Evolutionary conservation across 345 rosid species (phyloP).

Genomic region (Euphorbia lathyris): DNA sequence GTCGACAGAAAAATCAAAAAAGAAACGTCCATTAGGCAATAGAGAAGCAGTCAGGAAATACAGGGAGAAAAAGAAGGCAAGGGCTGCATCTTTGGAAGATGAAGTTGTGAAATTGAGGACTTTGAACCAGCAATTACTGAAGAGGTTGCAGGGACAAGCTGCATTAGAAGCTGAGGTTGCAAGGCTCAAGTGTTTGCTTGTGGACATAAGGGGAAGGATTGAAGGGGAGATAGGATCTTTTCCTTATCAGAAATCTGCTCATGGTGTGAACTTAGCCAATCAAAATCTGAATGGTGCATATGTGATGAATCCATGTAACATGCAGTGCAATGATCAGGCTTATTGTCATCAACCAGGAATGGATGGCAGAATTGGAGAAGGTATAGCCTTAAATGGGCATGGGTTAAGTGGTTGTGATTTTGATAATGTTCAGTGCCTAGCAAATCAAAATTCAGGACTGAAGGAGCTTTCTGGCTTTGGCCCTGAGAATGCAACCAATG

Average conservation of each 20-base stretch:
- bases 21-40: slow-evolving; percentile 78
- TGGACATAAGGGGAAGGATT: slow-evolving; percentile 89
- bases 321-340: slow-evolving; percentile 66
- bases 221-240: slow-evolving; percentile 97
- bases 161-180: slow-evolving; percentile 83
- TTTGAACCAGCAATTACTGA: slow-evolving; percentile 77
- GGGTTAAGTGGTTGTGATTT: slow-evolving; percentile 57
- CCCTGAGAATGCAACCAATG: slow-evolving; percentile 38
- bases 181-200: slow-evolving; percentile 95
- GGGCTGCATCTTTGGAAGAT: slow-evolving; percentile 89
- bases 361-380: slow-evolving; percentile 54
- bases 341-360: slow-evolving; percentile 58
- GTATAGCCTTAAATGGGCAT: slow-evolving; percentile 40
- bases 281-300: slow-evolving; percentile 40
- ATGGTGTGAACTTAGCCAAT: slow-evolving; percentile 38
- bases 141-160: slow-evolving; percentile 86
- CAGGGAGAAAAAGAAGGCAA: slow-evolving; percentile 95
- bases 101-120: slow-evolving; percentile 69
- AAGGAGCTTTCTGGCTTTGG: slow-evolving; percentile 49
- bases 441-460: slow-evolving; percentile 46
- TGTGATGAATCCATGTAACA: slow-evolving; percentile 79
- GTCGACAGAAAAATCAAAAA: slow-evolving; percentile 54
- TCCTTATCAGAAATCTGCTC: slow-evolving; percentile 74
- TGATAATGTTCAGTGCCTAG: slow-evolving; percentile 60
- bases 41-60: slow-evolving; percentile 93